phyloP scores from a whole-genome alignment of 345 rosid species.

The Aurinia saxatilis region DNA sequence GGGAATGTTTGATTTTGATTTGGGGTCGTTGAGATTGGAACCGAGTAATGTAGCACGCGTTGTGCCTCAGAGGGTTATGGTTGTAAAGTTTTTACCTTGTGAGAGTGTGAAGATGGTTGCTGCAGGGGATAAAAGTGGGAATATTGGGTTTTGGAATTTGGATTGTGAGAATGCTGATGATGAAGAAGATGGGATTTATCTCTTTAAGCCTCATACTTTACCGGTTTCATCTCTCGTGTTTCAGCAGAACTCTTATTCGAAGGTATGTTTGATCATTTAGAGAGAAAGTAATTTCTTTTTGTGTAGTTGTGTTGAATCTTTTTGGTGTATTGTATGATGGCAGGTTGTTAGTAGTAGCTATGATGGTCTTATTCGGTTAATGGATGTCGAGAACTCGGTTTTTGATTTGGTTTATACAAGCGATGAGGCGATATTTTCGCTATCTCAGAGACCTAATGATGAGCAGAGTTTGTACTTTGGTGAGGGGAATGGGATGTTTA shows the following conservation, averaged over 20 bases:
- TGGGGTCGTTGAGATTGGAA: slow-evolving; percentile 42
- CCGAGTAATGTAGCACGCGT: slow-evolving; percentile 58
- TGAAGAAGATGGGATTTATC: slow-evolving; percentile 43
- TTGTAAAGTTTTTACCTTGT: slow-evolving; percentile 55
- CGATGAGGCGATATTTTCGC: slow-evolving; percentile 49
- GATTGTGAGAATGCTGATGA: slow-evolving; percentile 27
- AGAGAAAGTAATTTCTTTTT: too few relatives aligned
- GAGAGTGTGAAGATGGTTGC: slow-evolving; percentile 51
- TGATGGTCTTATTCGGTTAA: slow-evolving; percentile 58
- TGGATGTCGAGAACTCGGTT: slow-evolving; percentile 74
- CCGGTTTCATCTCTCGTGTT: slow-evolving; percentile 59
- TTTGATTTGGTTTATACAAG: slow-evolving; percentile 52
- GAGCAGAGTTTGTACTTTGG: slow-evolving; percentile 47
- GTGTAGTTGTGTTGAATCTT: too few relatives aligned
- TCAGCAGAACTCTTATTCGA: slow-evolving; percentile 47
- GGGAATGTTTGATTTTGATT: slow-evolving; percentile 22
- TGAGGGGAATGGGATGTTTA: slow-evolving; percentile 52
- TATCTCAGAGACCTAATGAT: slow-evolving; percentile 51
- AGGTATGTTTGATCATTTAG: slow-evolving; percentile 35
- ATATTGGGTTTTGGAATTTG: slow-evolving; percentile 74
- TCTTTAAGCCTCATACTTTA: slow-evolving; percentile 48
- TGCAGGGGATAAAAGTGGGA: slow-evolving; percentile 60
- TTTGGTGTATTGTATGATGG: not conserved
- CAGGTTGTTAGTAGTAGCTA: slow-evolving; percentile 67
- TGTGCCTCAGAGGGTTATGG: slow-evolving; percentile 47